Evolutionary conservation across 805 yeast species (phyloP).

Genomic region (Zygosaccharomyces siamensis): DNA sequence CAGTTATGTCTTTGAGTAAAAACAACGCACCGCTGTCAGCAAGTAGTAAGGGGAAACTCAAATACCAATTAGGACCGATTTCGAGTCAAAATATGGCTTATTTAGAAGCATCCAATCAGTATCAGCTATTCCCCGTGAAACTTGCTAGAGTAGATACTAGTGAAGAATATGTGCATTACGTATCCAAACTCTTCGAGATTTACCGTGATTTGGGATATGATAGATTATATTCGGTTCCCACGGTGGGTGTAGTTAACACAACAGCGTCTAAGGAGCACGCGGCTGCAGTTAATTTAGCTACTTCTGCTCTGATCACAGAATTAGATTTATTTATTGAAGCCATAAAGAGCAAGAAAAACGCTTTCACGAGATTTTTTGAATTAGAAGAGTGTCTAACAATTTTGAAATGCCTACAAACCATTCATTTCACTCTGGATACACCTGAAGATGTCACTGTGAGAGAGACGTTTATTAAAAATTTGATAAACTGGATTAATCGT

Average conservation of each 20-base stretch:
- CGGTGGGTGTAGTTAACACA: constrained; percentile 38
- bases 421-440: constrained; percentile 33
- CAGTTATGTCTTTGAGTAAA: constrained; percentile 18
- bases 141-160: constrained; percentile 41
- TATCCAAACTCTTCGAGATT: constrained; percentile 47
- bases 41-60: constrained; percentile 27
- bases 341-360: constrained; percentile 30
- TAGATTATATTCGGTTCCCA: constrained; percentile 38
- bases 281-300: constrained; percentile 35
- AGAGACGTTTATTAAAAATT: constrained; percentile 39
- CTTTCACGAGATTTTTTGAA: constrained; percentile 33
- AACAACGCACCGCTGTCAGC: constrained; percentile 13
- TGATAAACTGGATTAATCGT: constrained; percentile 61
- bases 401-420: constrained; percentile 53
- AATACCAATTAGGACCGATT: constrained; percentile 45
- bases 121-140: constrained; percentile 41
- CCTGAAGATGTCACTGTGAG: constrained; percentile 32
- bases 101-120: constrained; percentile 38
- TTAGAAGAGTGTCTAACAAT: constrained; percentile 47
- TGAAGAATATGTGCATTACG: constrained; percentile 42
- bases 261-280: constrained; percentile 36
- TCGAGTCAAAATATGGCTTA: constrained; percentile 40
- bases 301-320: constrained; percentile 34
- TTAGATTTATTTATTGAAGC: constrained; percentile 33
- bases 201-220: constrained; percentile 48